Evolutionary conservation across 306 rosid species (phyloP), one percentile per base, ranked within the genome.

Genomic region (Castanospermum australe): DNA sequence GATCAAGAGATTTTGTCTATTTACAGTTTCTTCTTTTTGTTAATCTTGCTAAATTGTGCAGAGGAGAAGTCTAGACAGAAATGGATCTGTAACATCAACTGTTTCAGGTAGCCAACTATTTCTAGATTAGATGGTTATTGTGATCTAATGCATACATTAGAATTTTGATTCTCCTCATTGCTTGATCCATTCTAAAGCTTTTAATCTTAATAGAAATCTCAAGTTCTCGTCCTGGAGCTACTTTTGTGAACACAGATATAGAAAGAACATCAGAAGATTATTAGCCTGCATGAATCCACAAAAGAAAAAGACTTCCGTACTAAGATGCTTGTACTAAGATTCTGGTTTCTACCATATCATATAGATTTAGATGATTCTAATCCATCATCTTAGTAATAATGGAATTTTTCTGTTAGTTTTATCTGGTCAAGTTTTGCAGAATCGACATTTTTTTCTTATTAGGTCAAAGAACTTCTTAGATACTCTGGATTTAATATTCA

Each of bases 81-180:
- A 92, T 81, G 97, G 93, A 84, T 94, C 98, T 17, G 68, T 87
- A 82, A 89, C 93, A 67, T 94, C 98, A 47, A 91, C 89, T 42
- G 80, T 75, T 76, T 89, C 95, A 83, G 98, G 98, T 90, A 87
- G 44, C 51, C 67, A 83, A 63, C 55, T 44, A 68, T 62, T 63
- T 71, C 20, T 30, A 47, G 21, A 45, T 67, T 18, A 76, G 28
- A 25, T 8, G 62, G 14, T 22, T 56, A 24, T 39, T 44, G n/a
- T 73, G 41, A 66, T 66, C 54, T 8, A 56, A 61, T 55, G 12
- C 71, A 64, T 64, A 48, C 77, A 15, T 51, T 22, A 47, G 33
- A 39, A 59, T 52, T 61, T 25, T 8, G 32, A 42, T 55, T 65
- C 38, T 45, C 78, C 69, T 57, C 15, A 5, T 62, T 71, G 44